Evolutionary conservation across 169 alveolate genomes (phyloP).

Genomic region (Cryptosporidium ryanae): DNA sequence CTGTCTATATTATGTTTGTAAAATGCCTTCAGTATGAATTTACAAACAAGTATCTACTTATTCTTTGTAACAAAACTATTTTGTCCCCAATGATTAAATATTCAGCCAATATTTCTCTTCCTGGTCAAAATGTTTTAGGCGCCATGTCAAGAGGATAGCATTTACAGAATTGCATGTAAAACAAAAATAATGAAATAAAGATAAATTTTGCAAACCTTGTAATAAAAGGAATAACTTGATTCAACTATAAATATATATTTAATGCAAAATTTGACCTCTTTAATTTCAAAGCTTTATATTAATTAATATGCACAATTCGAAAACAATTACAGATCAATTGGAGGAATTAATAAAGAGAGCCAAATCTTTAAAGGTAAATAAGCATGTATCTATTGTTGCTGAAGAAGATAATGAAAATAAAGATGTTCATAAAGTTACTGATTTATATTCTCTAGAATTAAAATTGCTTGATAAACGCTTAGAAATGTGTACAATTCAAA

Average conservation of each 20-base stretch:
- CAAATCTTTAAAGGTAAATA: constrained; percentile 1
- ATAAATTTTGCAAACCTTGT: too few relatives aligned
- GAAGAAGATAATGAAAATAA: background rate
- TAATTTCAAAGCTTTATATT: background rate
- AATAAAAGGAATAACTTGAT: too few relatives aligned
- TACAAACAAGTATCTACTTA: background rate
- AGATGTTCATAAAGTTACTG: background rate
- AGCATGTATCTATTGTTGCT: background rate
- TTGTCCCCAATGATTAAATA: constrained; percentile 1
- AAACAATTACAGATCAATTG: constrained; percentile 35
- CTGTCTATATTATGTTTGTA: too few relatives aligned
- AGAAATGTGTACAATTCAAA: constrained; percentile 57
- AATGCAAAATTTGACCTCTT: background rate
- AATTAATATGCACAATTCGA: constrained; percentile 24
- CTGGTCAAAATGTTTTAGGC: constrained; percentile 12
- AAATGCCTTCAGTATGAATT: too few relatives aligned
- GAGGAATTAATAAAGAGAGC: constrained; percentile 60
- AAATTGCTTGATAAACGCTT: constrained; percentile 23
- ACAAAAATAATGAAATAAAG: background rate
- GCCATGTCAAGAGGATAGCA: constrained; percentile 52
- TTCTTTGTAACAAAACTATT: background rate
- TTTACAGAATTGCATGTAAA: background rate
- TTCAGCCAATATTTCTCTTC: too few relatives aligned
- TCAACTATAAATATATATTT: too few relatives aligned
- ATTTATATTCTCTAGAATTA: background rate